phyloP scores from a whole-genome alignment of 257 asterid species.

The Penstemon davidsonii region DNA sequence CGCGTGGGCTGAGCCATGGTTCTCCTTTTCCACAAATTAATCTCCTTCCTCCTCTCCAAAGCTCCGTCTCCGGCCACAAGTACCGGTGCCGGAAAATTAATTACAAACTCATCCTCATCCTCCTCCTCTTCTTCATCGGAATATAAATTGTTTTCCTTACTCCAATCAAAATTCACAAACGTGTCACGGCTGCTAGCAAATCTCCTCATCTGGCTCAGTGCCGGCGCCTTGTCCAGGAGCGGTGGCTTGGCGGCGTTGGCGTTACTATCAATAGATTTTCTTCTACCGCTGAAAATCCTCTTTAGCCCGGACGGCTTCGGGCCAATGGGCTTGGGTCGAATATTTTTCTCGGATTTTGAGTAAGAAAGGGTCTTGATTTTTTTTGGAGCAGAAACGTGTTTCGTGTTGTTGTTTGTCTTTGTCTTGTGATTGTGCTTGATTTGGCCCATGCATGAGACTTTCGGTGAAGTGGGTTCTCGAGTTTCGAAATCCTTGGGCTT shows the following conservation, averaged over 20 bases:
- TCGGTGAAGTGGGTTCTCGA: constrained; percentile 32
- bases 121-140: no score
- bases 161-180: constrained; percentile 28
- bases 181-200: constrained; percentile 29
- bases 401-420: neutral
- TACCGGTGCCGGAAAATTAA: constrained; percentile 32
- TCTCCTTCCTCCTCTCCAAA: constrained; percentile 50
- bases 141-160: no score
- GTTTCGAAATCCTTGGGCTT: constrained; percentile 16
- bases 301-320: constrained; percentile 15
- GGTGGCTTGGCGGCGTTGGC: neutral
- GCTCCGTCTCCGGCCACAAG: constrained; percentile 6
- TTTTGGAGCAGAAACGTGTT: constrained; percentile 9
- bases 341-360: neutral
- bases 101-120: no score
- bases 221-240: neutral
- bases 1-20: constrained; percentile 50
- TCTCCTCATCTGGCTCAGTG: constrained; percentile 26
- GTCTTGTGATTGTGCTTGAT: constrained; percentile 25
- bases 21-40: constrained; percentile 60
- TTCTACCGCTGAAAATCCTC: constrained; percentile 15
- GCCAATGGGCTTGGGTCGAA: constrained; percentile 4
- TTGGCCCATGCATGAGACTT: constrained; percentile 34
- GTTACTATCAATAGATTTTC: constrained; percentile 18
- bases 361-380: neutral